Evolutionary conservation across 495 filamentous ascomycete genomes (phyloP), one percentile per base, ranked within the genome.

Genomic region (Aspergillus funiculosus): DNA sequence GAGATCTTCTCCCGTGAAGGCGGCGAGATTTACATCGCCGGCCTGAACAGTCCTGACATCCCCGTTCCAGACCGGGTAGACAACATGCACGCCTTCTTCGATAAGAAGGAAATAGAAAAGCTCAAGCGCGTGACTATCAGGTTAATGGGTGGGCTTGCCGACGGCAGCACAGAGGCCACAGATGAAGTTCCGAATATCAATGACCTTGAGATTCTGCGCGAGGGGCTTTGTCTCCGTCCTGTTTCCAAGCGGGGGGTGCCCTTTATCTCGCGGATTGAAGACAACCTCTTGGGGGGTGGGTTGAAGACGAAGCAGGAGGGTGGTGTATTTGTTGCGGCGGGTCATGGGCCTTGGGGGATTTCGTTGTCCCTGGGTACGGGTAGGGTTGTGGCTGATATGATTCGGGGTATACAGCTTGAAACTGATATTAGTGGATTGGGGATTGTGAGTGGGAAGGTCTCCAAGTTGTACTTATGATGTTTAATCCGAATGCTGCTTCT

Each of bases 261-360:
- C 2, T 77, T 87, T 26, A 39, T 89, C 10, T 60, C 64, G 5
- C 63, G 76, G 18, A 61, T 89, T 1, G 54, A 64, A 4, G 78
- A 84, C 39, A 50, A 54, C 20, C 61, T 72, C 22, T 63, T 87
- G 14, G 83, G 81, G 4, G 51, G 62, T 32, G 61, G 59, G 8
- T 58, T 78, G 17, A 69, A 60, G 43, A 65, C 69, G 18, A 51
- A 53, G 0, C 54, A 52, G 2, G 58, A 34, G 5, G 82, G 82
- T 0, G 83, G 85, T 1, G 81, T 92, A 7, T 88, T 78, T 56
- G 54, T 90, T 15, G 81, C 80, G 1, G 66, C 83, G 6, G 87
- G 87, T 0, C 86, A 90, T 67, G 83, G 83, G 1, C 78, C 83
- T 8, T 86, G 82, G 83, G 83, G 83, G 0, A 85, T 86, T 14